phyloP scores from a whole-genome alignment of 2,329 filamentous ascomycete species.

The Lachnum nothofagi region DNA sequence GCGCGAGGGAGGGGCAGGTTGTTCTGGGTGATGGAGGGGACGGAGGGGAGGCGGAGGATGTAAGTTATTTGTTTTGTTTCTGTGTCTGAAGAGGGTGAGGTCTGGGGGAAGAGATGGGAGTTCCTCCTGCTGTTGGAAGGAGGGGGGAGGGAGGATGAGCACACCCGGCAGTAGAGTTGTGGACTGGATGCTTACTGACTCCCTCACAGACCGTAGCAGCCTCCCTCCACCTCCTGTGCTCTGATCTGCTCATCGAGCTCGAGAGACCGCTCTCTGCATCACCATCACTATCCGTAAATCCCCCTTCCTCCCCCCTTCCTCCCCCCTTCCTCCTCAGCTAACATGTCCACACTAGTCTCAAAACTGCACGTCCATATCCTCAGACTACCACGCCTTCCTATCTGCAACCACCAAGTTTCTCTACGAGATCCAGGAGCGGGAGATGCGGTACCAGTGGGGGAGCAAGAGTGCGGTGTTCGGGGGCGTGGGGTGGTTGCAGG shows the following conservation, averaged over 20 bases:
- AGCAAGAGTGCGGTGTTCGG: slow-evolving; percentile 21
- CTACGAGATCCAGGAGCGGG: slow-evolving; percentile 26
- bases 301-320: not conserved
- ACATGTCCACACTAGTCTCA: not conserved
- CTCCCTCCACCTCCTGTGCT: slow-evolving; percentile 21
- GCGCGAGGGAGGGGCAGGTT: slow-evolving; percentile 15
- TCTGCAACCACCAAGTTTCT: slow-evolving; percentile 26
- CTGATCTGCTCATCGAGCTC: slow-evolving; percentile 20
- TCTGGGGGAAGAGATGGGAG: too few relatives aligned
- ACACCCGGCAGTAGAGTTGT: too few relatives aligned
- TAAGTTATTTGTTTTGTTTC: slow-evolving; percentile 14
- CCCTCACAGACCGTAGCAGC: slow-evolving; percentile 19
- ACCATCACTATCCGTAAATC: not conserved
- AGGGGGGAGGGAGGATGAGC: too few relatives aligned
- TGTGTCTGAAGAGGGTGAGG: not conserved
- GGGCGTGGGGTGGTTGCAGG: slow-evolving; percentile 28
- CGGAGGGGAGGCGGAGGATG: slow-evolving; percentile 23
- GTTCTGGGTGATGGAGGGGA: slow-evolving; percentile 9
- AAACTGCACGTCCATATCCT: slow-evolving; percentile 13
- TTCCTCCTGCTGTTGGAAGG: too few relatives aligned
- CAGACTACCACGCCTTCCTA: slow-evolving; percentile 28
- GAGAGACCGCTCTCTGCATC: slow-evolving; percentile 20
- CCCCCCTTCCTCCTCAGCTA: not conserved
- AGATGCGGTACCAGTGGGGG: slow-evolving; percentile 23
- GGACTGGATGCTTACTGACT: not conserved